Evolutionary conservation across 2,329 filamentous ascomycete species (phyloP).

Genomic region (Pseudocercospora musae): DNA sequence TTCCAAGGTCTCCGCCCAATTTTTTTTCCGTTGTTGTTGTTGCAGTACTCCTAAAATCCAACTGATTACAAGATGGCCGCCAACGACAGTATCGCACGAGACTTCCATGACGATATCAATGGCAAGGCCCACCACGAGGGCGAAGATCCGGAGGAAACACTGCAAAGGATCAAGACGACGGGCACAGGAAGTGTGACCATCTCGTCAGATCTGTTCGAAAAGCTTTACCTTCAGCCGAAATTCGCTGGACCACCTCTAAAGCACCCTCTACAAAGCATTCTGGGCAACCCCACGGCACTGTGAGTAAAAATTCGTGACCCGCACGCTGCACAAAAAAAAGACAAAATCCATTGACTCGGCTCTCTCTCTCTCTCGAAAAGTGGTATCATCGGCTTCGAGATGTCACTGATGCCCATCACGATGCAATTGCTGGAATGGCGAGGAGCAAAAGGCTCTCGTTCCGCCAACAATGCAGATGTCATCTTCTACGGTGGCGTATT

Average conservation of each 20-base stretch:
- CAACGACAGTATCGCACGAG: slow-evolving; percentile 19
- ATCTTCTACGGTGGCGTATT: slow-evolving; percentile 23
- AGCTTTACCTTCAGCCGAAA: slow-evolving; percentile 24
- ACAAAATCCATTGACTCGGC: background rate
- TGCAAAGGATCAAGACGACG: slow-evolving; percentile 20
- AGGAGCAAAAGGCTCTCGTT: slow-evolving; percentile 13
- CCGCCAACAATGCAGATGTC: slow-evolving; percentile 20
- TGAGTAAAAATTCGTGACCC: slow-evolving; percentile 2
- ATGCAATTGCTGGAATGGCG: slow-evolving; percentile 26
- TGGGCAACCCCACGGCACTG: slow-evolving; percentile 23
- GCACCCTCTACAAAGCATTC: slow-evolving; percentile 23
- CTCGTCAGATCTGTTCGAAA: slow-evolving; percentile 23
- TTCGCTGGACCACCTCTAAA: slow-evolving; percentile 15
- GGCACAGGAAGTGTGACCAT: slow-evolving; percentile 23
- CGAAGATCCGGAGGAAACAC: slow-evolving; percentile 16
- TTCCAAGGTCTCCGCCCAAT: background rate
- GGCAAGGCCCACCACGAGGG: slow-evolving; percentile 10
- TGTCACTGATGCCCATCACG: slow-evolving; percentile 22
- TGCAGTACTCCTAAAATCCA: no score
- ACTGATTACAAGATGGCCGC: slow-evolving; percentile 10
- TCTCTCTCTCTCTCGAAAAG: background rate
- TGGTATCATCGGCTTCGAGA: slow-evolving; percentile 23
- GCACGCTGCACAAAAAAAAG: background rate
- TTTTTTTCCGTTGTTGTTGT: slow-evolving; percentile 1
- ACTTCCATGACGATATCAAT: slow-evolving; percentile 19